Evolutionary conservation across 164 flowering plant species (phyloP).

Genomic region (Tetrastigma voinierianum): DNA sequence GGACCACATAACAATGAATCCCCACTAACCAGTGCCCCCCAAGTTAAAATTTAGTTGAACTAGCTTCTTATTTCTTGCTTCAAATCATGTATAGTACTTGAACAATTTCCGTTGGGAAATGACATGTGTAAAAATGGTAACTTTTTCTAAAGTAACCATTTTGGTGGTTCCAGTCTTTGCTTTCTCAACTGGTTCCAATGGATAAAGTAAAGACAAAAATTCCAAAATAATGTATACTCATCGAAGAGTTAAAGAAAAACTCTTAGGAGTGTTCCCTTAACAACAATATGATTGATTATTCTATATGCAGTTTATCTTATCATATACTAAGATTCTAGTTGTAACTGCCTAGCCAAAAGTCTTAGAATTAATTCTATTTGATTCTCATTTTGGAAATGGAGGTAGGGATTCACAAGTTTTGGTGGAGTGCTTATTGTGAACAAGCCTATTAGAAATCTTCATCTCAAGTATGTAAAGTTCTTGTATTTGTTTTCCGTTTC

Average conservation of each 20-base stretch:
- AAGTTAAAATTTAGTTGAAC: no score
- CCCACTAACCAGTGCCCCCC: no score
- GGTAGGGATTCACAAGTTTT: constrained; percentile 91
- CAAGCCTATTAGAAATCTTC: constrained; percentile 52
- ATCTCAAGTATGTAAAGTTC: constrained; percentile 69
- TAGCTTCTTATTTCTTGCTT: no score
- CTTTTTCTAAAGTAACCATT: no score
- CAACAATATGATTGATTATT: constrained; percentile 89
- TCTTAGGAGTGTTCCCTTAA: constrained; percentile 82
- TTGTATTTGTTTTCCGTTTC: not conserved
- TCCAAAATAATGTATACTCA: no score
- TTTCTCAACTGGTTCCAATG: no score
- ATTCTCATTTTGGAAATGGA: constrained; percentile 35
- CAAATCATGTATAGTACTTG: no score
- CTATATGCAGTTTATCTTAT: constrained; percentile 54
- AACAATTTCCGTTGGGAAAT: no score
- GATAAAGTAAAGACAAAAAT: no score
- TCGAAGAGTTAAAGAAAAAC: constrained; percentile 86
- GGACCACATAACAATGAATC: no score
- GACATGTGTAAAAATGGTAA: no score
- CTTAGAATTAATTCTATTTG: constrained; percentile 3
- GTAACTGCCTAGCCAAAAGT: not conserved
- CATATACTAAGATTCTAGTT: not conserved
- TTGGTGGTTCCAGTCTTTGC: no score
- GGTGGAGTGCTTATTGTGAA: constrained; percentile 88